Base-by-base conservation (phyloP, 306 rosid species). In the Styphnolobium japonicum region DNA sequence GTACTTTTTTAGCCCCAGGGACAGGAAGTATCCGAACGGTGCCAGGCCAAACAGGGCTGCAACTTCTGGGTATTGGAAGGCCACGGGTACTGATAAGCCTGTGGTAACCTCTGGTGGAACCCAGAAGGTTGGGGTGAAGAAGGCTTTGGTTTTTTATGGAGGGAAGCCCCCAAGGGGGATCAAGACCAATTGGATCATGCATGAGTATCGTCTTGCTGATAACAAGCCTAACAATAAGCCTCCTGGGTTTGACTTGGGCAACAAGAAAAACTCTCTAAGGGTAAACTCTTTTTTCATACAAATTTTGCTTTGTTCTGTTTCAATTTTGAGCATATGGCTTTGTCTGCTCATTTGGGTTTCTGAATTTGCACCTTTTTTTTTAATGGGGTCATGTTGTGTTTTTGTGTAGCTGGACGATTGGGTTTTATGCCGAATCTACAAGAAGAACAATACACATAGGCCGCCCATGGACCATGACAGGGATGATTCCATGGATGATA, bases 101-200 rank as follows among this genome's bases (percentile, higher is more conserved):
- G 91, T 90, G 34, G 25, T 88, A 3, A 67, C 88, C 11, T 81
- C 85, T 1, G 82, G 82, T 0, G 88, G 88, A 15, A 72, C 69
- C 15, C 87, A 86, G 51, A 92, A 90, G 60, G 90, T 92, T 40
- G 97, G 97, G 4, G 94, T 92, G 33, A 92, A 92, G 73, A 92
- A 92, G 37, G 91, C 97, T 21, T 90, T 92, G 77, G 93, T 92
- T 14, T 92, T 92, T 65, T 92, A 90, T 22, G 90, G 90, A 16
- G 97, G 97, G 10, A 92, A 92, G 67, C 94, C 97, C 0, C 97
- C 97, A 0, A 90, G 87, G 73, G 97, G 94, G 14, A 85, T 87
- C 42, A 92, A 92, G 73, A 88, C 93, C 49, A 89, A 87, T 52
- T 92, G 97, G 97, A 92, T 92, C 77, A 92, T 92, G 97, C 97